These are phyloP conservation scores for Starmerella bombi DNA, from an alignment of 805 yeast genomes.

Conservation along the genomic window DNA sequence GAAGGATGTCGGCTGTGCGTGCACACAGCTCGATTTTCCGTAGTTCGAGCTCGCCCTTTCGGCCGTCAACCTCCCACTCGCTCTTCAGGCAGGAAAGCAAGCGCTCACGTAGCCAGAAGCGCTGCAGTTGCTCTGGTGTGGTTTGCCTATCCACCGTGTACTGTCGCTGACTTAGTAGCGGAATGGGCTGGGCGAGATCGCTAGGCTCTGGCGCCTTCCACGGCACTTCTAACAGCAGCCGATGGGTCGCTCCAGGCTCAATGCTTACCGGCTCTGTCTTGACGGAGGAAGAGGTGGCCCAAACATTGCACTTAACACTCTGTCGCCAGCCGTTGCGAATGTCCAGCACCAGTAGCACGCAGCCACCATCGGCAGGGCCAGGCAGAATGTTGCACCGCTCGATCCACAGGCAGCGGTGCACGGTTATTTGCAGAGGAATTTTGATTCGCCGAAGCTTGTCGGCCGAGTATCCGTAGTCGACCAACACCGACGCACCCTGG, in stretches of 20 bases:
- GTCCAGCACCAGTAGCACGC: conserved; percentile 56
- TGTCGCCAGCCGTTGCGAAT: conserved; percentile 71
- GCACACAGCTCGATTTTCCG: conserved; percentile 51
- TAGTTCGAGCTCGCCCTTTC: conserved; percentile 50
- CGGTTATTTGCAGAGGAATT: conserved; percentile 58
- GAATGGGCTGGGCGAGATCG: conserved; percentile 43
- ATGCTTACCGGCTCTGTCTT: conserved; percentile 5
- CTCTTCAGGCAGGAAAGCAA: conserved; percentile 50
- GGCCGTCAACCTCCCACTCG: conserved; percentile 40
- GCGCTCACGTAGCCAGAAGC: conserved; percentile 71
- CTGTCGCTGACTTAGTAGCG: conserved; percentile 53
- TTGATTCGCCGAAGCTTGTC: conserved; percentile 43
- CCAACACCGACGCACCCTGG: conserved; percentile 45
- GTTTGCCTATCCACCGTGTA: conserved; percentile 39
- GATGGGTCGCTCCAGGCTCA: conserved; percentile 35
- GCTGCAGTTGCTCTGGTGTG: conserved; percentile 47
- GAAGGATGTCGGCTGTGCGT: conserved; percentile 44
- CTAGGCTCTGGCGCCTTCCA: conserved; percentile 36
- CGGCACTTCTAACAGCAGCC: conserved; percentile 60
- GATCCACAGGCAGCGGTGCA: conserved; percentile 58
- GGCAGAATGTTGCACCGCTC: conserved; percentile 63
- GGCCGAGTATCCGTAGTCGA: conserved; percentile 39
- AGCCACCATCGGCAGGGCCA: conserved; percentile 13
- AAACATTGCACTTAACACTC: conserved; percentile 22
- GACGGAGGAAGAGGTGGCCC: conserved; percentile 8